Percentiles rank a stretch among this genome's conserved stretches.
phyloP scores from a whole-genome alignment of 768 basidiomycete genomes.

The Boletus speciosus region DNA sequence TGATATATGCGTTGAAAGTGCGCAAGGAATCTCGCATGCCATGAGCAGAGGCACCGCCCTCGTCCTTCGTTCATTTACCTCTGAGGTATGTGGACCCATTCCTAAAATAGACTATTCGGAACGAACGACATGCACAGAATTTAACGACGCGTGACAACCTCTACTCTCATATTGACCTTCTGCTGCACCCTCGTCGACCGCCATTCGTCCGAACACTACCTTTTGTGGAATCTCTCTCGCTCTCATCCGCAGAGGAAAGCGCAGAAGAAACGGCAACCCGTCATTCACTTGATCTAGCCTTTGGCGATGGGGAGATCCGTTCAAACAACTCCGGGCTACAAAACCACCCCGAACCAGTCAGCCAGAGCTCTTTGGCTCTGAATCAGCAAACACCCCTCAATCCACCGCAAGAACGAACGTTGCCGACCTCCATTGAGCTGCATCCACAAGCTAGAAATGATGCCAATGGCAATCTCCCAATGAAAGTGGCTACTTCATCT shows the following conservation, averaged over 20 bases:
- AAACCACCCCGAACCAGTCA: not conserved
- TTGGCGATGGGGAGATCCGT: constrained; percentile 4
- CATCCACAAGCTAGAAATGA: constrained; percentile 1
- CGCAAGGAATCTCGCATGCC: constrained; percentile 50
- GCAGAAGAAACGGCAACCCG: constrained; percentile 56
- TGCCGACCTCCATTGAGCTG: not conserved
- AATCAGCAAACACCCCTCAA: not conserved
- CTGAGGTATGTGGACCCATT: constrained; percentile 28
- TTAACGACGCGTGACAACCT: constrained; percentile 12
- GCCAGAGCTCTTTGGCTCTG: not conserved
- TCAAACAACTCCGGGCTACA: not conserved
- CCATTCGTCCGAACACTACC: constrained; percentile 69
- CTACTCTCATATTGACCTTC: constrained; percentile 48
- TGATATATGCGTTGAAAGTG: constrained; percentile 45
- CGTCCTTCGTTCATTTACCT: constrained; percentile 41
- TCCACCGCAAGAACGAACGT: not conserved
- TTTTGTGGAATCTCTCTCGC: constrained; percentile 54
- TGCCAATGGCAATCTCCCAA: not conserved
- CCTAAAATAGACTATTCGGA: not conserved
- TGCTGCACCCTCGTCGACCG: constrained; percentile 79
- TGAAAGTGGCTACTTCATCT: not conserved
- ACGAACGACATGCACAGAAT: constrained; percentile 14
- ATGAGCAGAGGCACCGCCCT: constrained; percentile 63
- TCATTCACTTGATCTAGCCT: constrained; percentile 37
- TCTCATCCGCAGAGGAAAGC: constrained; percentile 62